Conservation (phyloP, 2,329 filamentous ascomycete genomes). For the Dactylellina leptospora region DNA sequence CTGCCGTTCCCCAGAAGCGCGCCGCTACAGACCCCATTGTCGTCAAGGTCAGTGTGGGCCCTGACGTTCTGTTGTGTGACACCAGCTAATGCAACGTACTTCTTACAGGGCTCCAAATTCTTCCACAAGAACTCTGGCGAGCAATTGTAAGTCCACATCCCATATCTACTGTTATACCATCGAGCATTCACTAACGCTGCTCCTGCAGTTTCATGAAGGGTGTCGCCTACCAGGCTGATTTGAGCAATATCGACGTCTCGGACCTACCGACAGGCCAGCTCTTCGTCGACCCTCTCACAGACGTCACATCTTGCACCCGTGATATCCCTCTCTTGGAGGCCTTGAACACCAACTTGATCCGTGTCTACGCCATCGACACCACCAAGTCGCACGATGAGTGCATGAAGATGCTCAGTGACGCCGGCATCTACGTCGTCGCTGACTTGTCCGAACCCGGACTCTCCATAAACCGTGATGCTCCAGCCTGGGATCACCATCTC, state of each 20-base stretch:
- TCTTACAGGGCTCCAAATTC: slow-evolving; percentile 77
- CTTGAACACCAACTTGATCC: slow-evolving; percentile 89
- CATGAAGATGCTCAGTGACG: slow-evolving; percentile 82
- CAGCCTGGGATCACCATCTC: slow-evolving; percentile 80
- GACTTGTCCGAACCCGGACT: slow-evolving; percentile 82
- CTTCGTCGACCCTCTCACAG: slow-evolving; percentile 85
- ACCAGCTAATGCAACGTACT: not conserved
- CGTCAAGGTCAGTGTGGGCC: slow-evolving; percentile 59
- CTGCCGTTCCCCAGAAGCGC: slow-evolving; percentile 53
- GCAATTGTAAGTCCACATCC: slow-evolving; percentile 68
- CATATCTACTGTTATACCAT: slow-evolving; percentile 48
- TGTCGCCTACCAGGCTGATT: slow-evolving; percentile 91
- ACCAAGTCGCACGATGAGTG: slow-evolving; percentile 78
- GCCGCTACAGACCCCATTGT: slow-evolving; percentile 69
- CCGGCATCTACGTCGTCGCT: slow-evolving; percentile 93
- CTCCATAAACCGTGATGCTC: slow-evolving; percentile 85
- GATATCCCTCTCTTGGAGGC: slow-evolving; percentile 83
- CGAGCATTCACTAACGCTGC: slow-evolving; percentile 53
- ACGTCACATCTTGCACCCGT: slow-evolving; percentile 76
- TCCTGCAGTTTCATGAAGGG: slow-evolving; percentile 78
- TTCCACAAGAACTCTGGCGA: slow-evolving; percentile 85
- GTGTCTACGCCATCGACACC: slow-evolving; percentile 92
- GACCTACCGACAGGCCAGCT: slow-evolving; percentile 65
- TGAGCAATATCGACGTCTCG: slow-evolving; percentile 65
- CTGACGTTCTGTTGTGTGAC: not conserved